These are phyloP conservation scores for Esteya vermicola DNA, from an alignment of 2,329 filamentous ascomycete genomes.

Conservation along the genomic window DNA sequence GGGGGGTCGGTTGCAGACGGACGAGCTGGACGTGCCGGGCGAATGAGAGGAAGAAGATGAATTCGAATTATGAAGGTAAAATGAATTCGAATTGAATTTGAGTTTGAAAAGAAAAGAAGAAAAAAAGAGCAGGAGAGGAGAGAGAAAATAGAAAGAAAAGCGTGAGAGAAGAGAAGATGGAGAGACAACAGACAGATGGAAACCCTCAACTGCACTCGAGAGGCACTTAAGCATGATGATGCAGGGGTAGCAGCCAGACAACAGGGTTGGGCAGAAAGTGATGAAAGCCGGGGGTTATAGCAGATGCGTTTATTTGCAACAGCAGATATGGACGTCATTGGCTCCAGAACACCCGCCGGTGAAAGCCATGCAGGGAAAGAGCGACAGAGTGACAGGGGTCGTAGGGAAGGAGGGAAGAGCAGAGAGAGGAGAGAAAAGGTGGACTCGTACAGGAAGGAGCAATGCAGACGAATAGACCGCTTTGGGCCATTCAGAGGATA, in stretches of 20 bases:
- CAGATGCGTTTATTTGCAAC: slow-evolving; percentile 1
- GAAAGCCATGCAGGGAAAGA: slow-evolving; percentile 2
- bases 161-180: no score
- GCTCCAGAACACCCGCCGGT: neutral
- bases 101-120: no score
- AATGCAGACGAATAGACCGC: no score
- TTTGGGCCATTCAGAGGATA: no score
- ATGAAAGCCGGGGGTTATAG: neutral
- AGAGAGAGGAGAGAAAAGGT: neutral
- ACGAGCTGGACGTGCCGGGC: no score
- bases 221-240: neutral
- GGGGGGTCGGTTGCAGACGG: no score
- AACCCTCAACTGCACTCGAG: neutral
- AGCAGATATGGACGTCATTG: neutral
- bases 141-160: no score
- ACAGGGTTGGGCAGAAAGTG: neutral
- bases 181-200: no score
- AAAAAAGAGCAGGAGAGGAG: no score
- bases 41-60: no score
- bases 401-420: neutral
- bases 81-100: no score
- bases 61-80: no score
- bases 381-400: slow-evolving; percentile 1
- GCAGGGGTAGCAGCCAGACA: neutral
- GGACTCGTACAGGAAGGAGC: neutral